Base-by-base conservation (phyloP, 805 yeast species). In the Hanseniaspora vineae region DNA sequence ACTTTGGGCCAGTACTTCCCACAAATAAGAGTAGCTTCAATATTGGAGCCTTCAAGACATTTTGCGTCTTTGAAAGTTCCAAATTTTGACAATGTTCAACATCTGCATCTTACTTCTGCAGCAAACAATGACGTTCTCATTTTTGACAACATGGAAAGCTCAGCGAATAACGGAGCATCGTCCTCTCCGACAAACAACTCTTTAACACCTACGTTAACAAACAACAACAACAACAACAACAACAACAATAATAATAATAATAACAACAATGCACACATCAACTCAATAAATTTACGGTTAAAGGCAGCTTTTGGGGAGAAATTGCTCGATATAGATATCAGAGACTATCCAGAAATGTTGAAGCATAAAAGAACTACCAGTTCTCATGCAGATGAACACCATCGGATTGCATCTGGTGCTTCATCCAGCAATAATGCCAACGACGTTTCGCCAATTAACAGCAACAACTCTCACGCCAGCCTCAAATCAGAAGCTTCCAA, bases 1-100 rank as follows among this genome's bases (percentile, higher is more conserved):
- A 82, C 80, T 46, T 80, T 88, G 75, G 96, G 95, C 0, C 85
- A 85, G n/a, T 82, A 81, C 51, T 70, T 89, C 19, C 96, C 96
- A 1, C 71, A 80, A 12, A 53, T 55, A 18, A 78, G 84, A 47
- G 79, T 89, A 39, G 77, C 86, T 11, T 84, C 95, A 2, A 80
- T 89, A 49, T 67, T 89, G 55, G 96, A 89, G 58, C 94, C 96
- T 13, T 77, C 84, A 19, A 73, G 98, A 52, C 96, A 89, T 59
- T 92, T 86, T 71, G 97, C 97, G 0, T 84, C 80, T 46, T 71
- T 90, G 54, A 88, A 85, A 60, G 72, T 90, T 18, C 85, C 84
- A 0, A 67, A 32, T 35, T 23, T 3, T n/a, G 14, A 18, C 32
- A 8, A 14, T 23, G 3, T 20, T 4, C 13, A 47, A 2, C 45